Conservation (phyloP, 257 asterid genomes). For the Plantago ovata region DNA sequence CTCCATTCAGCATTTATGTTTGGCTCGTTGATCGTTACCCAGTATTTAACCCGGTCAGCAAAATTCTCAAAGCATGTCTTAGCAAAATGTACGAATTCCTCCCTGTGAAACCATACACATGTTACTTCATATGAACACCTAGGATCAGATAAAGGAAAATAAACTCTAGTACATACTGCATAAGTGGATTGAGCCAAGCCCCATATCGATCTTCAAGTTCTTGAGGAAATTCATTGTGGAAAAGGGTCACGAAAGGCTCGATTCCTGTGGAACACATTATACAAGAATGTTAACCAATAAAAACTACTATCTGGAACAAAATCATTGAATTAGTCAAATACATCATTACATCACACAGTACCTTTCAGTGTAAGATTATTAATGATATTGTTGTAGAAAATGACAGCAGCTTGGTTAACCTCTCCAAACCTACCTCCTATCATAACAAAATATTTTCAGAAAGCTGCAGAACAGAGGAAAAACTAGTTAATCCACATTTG, state of each 20-base stretch:
- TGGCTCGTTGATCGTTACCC: constrained; percentile 67
- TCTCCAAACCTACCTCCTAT: constrained; percentile 61
- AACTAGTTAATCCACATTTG: constrained; percentile 3
- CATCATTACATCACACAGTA: constrained; percentile 6
- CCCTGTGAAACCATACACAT: constrained; percentile 34
- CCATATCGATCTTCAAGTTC: constrained; percentile 59
- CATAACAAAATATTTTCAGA: constrained; percentile 10
- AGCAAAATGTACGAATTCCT: constrained; percentile 51
- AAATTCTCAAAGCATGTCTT: constrained; percentile 52
- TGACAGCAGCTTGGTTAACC: constrained; percentile 46
- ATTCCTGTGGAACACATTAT: constrained; percentile 41
- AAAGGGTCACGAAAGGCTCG: constrained; percentile 70
- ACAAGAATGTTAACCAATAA: background rate
- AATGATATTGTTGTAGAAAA: constrained; percentile 47
- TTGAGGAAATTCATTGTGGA: constrained; percentile 70
- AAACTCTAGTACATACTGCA: constrained; percentile 66
- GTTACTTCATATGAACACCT: background rate
- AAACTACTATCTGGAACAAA: background rate
- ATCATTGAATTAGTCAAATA: background rate
- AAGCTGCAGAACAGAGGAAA: too few relatives aligned
- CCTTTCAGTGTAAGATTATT: constrained; percentile 55
- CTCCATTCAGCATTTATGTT: constrained; percentile 41
- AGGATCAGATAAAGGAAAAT: too few relatives aligned
- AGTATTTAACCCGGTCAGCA: constrained; percentile 63
- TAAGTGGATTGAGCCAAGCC: constrained; percentile 74